phyloP scores from a whole-genome alignment of 139 green algal species.

The Closterium sp. region DNA sequence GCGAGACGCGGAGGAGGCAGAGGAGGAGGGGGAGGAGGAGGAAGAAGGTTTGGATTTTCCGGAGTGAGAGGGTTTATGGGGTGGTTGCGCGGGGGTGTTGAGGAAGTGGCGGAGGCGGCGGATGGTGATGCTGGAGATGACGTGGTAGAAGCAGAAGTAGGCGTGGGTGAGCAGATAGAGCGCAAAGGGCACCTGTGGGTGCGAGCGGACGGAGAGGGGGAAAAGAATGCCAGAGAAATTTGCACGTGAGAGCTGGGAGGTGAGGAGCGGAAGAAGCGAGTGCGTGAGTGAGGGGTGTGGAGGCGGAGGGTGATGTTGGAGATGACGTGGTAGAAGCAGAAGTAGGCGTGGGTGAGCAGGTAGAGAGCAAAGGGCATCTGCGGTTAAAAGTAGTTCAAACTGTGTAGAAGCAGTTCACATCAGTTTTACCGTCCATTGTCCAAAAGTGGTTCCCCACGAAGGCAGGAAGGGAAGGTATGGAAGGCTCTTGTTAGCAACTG shows the following conservation, averaged over 20 bases:
- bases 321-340: neutral
- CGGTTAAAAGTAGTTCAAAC: too few relatives aligned
- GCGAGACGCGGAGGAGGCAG: too few relatives aligned
- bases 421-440: too few relatives aligned
- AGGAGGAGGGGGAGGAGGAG: neutral
- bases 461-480: too few relatives aligned
- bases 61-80: neutral
- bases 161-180: slow-evolving; percentile 97
- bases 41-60: neutral
- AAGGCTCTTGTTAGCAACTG: too few relatives aligned
- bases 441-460: too few relatives aligned
- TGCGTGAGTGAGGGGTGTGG: too few relatives aligned
- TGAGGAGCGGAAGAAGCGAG: neutral
- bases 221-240: neutral
- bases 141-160: slow-evolving; percentile 99
- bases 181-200: slow-evolving; percentile 75
- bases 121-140: slow-evolving; percentile 62
- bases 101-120: slow-evolving; percentile 10
- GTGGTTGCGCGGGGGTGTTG: neutral
- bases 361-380: neutral
- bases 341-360: neutral
- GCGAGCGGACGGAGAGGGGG: neutral
- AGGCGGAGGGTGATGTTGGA: neutral
- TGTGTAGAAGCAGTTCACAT: too few relatives aligned
- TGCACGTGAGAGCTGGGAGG: too few relatives aligned